Percentiles rank a stretch among this genome's conserved stretches.
These are phyloP conservation scores for Cenchrus fungigraminus DNA, from an alignment of 176 grass and related monocot genomes.

Conservation along the genomic window DNA sequence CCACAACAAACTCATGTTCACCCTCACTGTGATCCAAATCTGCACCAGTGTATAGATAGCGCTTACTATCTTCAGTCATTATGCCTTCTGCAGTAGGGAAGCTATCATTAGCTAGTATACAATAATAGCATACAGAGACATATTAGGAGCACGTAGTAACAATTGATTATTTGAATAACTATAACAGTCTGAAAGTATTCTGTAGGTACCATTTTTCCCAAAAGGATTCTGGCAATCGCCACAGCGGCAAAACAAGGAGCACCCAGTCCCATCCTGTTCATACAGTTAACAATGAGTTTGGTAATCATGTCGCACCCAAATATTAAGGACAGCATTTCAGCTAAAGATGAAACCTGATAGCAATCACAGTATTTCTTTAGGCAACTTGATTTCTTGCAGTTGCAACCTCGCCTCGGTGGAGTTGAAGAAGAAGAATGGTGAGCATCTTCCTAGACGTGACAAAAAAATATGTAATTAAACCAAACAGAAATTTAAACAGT, in stretches of 20 bases:
- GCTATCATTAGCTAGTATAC: not conserved
- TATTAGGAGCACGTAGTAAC: not conserved
- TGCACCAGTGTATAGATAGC: slow-evolving; percentile 55
- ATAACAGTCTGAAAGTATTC: not conserved
- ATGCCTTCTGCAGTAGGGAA: slow-evolving; percentile 51
- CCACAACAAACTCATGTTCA: slow-evolving; percentile 51
- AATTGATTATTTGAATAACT: not conserved
- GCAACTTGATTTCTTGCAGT: slow-evolving; percentile 83
- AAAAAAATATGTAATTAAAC: slow-evolving; percentile 17
- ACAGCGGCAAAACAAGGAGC: slow-evolving; percentile 65
- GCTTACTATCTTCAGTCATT: slow-evolving; percentile 51
- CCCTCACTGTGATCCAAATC: slow-evolving; percentile 57
- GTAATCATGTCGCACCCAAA: not conserved
- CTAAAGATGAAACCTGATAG: slow-evolving; percentile 66
- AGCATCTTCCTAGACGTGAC: slow-evolving; percentile 50
- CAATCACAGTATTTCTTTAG: slow-evolving; percentile 81
- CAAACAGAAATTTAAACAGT: slow-evolving; percentile 9
- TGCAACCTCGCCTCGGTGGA: slow-evolving; percentile 62
- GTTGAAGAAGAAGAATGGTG: slow-evolving; percentile 64
- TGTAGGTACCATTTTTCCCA: slow-evolving; percentile 62
- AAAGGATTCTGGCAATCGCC: slow-evolving; percentile 67
- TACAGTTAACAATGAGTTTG: not conserved
- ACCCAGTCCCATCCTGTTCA: slow-evolving; percentile 59
- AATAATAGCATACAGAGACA: not conserved
- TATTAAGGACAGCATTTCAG: slow-evolving; percentile 1